Evolutionary conservation across 75 land plant species (phyloP), one percentile per base, ranked within the genome.

Genomic region (Selaginella moellendorffii): DNA sequence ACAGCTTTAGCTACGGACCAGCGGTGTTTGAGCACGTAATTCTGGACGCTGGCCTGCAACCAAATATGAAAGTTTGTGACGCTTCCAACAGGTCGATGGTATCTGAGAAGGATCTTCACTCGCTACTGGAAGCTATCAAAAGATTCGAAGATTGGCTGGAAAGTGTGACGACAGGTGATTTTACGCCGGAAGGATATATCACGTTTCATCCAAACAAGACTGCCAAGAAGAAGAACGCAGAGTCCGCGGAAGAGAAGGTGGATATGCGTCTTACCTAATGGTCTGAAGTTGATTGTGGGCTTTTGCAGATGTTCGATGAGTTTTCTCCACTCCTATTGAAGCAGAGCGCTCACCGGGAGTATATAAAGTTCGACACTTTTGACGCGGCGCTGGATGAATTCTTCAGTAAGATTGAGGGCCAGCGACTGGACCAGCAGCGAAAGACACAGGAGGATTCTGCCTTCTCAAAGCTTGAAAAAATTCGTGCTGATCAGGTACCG

Each of bases 321-420:
- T 88, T 81, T 71, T 81, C 96, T 64, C 98, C 98, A 1, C 60
- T 93, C 28, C 62, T 80, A 31, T 63, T 93, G 64, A 84, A 83
- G 51, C 98, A 93, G 56, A 77, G 76, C 65, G 75, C 74, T 21
- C 74, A 79, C 46, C 73, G 96, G 46, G 82, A 83, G 56, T 66
- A n/a, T 67, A 31, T 82, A 52, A 72, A 69, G 52, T 78, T 88
- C 53, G 81, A 77, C 24, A 88, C 98, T 28, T 88, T 85, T 75
- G 95, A 92, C 78, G 81, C 84, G n/a, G 89, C 95, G 56, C 59
- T 92, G 68, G 98, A 92, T 81, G 98, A 92, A 20, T 92, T 85
- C 66, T 92, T 88, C 67, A 92, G 98, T 65, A 92, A 92, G 75
- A 84, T 92, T 59, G 98, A 92, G 68, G 79, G 87, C 28, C 98